Percentiles rank a stretch among this genome's conserved stretches.
Evolutionary conservation across 148 eudicot species (phyloP).

Genomic region (Pouteria glomerata): DNA sequence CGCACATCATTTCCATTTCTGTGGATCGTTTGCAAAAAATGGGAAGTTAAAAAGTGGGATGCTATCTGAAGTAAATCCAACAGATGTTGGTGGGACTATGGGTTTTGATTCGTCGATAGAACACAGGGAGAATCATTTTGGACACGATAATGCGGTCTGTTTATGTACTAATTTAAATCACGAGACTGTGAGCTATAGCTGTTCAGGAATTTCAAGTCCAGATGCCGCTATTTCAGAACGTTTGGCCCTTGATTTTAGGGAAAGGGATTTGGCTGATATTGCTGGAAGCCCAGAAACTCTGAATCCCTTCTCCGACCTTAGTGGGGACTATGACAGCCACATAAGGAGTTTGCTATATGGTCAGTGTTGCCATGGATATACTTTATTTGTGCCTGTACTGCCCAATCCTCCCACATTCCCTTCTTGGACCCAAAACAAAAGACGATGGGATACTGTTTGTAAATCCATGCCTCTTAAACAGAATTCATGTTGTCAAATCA

Average conservation of each 20-base stretch:
- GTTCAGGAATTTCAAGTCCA: slow-evolving; percentile 20
- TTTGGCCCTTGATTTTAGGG: slow-evolving; percentile 23
- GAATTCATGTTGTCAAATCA: slow-evolving; percentile 14
- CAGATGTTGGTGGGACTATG: neutral
- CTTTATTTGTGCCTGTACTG: slow-evolving; percentile 13
- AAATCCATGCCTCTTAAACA: slow-evolving; percentile 1
- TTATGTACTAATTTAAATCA: slow-evolving; percentile 15
- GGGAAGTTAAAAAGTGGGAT: slow-evolving; percentile 3
- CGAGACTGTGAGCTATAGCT: slow-evolving; percentile 3
- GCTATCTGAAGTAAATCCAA: neutral
- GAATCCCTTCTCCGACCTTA: slow-evolving; percentile 24
- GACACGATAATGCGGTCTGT: neutral
- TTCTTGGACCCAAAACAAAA: slow-evolving; percentile 15
- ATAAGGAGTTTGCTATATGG: slow-evolving; percentile 24
- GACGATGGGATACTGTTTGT: slow-evolving; percentile 26
- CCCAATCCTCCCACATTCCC: slow-evolving; percentile 17
- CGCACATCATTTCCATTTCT: neutral
- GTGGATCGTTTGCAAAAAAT: slow-evolving; percentile 16
- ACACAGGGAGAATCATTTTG: slow-evolving; percentile 2
- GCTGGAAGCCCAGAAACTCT: slow-evolving; percentile 26
- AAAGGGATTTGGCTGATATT: slow-evolving; percentile 17
- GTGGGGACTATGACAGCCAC: slow-evolving; percentile 13
- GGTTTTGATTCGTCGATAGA: slow-evolving; percentile 11
- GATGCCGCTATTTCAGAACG: slow-evolving; percentile 19
- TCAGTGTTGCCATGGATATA: slow-evolving; percentile 32